Base-by-base conservation (phyloP, 441 rosid genomes). In the Hura crepitans region DNA sequence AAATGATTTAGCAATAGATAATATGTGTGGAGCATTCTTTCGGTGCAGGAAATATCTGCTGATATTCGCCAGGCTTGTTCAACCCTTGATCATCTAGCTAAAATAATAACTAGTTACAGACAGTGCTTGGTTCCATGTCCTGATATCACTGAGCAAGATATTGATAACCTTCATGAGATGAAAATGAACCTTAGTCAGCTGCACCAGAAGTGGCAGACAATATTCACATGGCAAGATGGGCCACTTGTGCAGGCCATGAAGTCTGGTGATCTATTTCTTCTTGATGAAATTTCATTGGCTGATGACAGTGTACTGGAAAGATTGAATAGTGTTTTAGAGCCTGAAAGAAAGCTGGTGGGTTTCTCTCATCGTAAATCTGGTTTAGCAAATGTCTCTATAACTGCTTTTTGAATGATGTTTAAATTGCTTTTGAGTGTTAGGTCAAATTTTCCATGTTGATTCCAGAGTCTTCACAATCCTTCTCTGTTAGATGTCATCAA, bases 271-370 rank as follows among this genome's bases (percentile, higher is more conserved):
- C 79, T 96, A 25, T 81, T 96, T 81, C 97, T 96, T 60, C 80
- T 89, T 68, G 99, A 96, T 89, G 99, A 96, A 83, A 93, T 96
- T 81, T 96, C 99, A 49, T 77, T 96, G 88, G 98, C 99, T 75
- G 98, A 96, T 88, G 99, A 96, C 77, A 93, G 99, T 67, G 98
- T 96, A 1, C 78, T 96, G 70, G 99, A 96, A 79, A 87, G 99
- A 73, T 80, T 93, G 81, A 96, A 96, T 64, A 96, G 99, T 81
- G 97, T 96, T 69, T 79, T 96, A 83, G 99, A 96, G 86, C 88
- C 97, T 2, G 98, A 89, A 69, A 86, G 93, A 82, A 89, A 85
- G 75, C 79, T 96, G 92, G 98, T 93, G 55, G 55, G 63, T 89
- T 79, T 57, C 39, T 59, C 46, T 58, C 27, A 70, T 11, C 23